Base-by-base conservation (phyloP, 2,329 filamentous ascomycete genomes). In the Corynespora cassiicola region DNA sequence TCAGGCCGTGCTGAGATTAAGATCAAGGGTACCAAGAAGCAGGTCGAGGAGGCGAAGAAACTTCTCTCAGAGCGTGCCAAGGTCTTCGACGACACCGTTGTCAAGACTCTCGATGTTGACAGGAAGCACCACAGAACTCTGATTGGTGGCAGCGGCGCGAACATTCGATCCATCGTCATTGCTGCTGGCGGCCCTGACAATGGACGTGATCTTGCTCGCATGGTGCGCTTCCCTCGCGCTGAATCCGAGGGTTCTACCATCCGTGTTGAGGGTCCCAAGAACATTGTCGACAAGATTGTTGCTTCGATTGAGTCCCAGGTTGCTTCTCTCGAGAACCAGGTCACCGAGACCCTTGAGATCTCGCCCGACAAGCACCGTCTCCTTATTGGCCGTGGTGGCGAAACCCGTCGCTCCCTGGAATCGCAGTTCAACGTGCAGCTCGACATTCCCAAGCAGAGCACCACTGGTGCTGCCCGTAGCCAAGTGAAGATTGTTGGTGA, bases 211-310 rank as follows among this genome's bases (percentile, higher is more conserved):
- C 82, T 94, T 56, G 88, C 90, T 34, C 88, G 92, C 48, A 90
- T 92, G 58, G 90, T 99, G 44, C 90, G 92, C 67, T 97, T 99
- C 77, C 94, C 94, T 40, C 90, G 91, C 66, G 85, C 88, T 51
- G 91, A 95, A 41, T 82, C 86, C 35, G 85, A 87, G 44, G 90
- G 88, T 28, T 89, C 87, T 61, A 81, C 80, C 17, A 96, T 99
- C 70, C 91, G 87, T 65, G 77, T 99, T 5, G 91, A 96, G 71
- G 94, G 94, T 19, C 86, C 87, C 31, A 84, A 82, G 47, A 83
- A 84, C 24, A 77, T 99, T 16, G 92, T 97, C 2, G 87, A 96
- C 56, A 95, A 89, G 72, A 95, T 99, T 55, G 78, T 92, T 58
- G 79, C 85, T 36, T 81, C 88, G 17, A 95, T 99, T 55, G 74